Evolutionary conservation across 2,329 filamentous ascomycete genomes (phyloP).

Genomic region (Hypoxylon sp.): DNA sequence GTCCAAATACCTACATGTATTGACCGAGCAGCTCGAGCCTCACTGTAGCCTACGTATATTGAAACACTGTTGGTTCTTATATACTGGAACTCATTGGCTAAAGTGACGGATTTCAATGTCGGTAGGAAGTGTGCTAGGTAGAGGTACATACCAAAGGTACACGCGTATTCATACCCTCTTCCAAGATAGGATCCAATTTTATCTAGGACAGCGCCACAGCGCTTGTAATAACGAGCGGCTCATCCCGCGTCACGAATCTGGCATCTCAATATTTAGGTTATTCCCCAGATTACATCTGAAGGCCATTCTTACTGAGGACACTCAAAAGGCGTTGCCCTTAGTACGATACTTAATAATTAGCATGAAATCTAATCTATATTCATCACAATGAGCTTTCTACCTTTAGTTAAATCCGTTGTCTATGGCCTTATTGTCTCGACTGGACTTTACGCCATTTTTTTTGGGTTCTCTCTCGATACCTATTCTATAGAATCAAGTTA

Average conservation of each 20-base stretch:
- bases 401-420: not conserved
- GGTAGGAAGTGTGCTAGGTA: too few species aligned
- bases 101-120: too few species aligned
- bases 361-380: not conserved
- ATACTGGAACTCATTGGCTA: too few species aligned
- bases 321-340: not conserved
- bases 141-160: too few species aligned
- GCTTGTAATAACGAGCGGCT: not conserved
- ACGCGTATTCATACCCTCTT: too few species aligned
- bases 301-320: not conserved
- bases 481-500: constrained; percentile 67
- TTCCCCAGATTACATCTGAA: not conserved
- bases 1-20: too few species aligned
- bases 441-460: constrained; percentile 38
- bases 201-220: not conserved
- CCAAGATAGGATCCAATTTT: too few species aligned
- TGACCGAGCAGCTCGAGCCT: too few species aligned
- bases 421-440: not conserved
- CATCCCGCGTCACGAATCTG: not conserved
- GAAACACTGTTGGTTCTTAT: too few species aligned
- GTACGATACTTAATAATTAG: not conserved
- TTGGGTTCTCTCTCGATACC: constrained; percentile 54
- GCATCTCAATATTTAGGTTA: not conserved
- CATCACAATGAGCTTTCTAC: not conserved
- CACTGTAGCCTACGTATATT: too few species aligned